Evolutionary conservation across 768 basidiomycete genomes (phyloP).

Genomic region (Boletus tylopilopsis): DNA sequence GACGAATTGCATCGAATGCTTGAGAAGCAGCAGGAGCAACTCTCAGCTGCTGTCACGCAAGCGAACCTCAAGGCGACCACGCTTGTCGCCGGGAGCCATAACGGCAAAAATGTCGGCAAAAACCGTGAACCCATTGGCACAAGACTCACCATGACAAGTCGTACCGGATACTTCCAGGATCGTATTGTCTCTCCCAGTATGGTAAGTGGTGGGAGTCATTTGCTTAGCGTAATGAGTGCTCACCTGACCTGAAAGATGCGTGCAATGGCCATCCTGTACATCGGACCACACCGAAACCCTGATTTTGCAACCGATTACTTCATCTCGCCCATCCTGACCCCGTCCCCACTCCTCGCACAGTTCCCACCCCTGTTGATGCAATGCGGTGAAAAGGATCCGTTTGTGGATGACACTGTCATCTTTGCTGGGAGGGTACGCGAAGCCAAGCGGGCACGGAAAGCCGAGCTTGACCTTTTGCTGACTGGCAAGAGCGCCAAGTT

Average conservation of each 20-base stretch:
- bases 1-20: constrained; percentile 22
- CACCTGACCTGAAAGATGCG: constrained; percentile 78
- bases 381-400: constrained; percentile 93
- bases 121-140: constrained; percentile 72
- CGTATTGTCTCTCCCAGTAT: constrained; percentile 92
- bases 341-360: constrained; percentile 75
- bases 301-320: constrained; percentile 95
- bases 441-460: constrained; percentile 82
- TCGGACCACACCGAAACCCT: constrained; percentile 90
- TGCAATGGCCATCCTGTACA: constrained; percentile 97
- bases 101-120: constrained; percentile 29
- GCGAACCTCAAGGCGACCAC: constrained; percentile 45
- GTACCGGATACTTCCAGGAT: constrained; percentile 92
- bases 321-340: constrained; percentile 92
- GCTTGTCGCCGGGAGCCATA: constrained; percentile 32
- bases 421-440: constrained; percentile 94
- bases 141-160: constrained; percentile 90
- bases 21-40: constrained; percentile 49
- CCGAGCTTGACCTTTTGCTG: constrained; percentile 61
- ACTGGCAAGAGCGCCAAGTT: constrained; percentile 60
- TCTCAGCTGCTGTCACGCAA: constrained; percentile 48
- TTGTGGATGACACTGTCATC: constrained; percentile 97
- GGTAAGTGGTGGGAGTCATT: constrained; percentile 49
- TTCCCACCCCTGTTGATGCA: constrained; percentile 94
- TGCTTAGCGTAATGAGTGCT: neutral